Base-by-base conservation (phyloP, 805 yeast genomes). In the Cyberlindnera maclurae region DNA sequence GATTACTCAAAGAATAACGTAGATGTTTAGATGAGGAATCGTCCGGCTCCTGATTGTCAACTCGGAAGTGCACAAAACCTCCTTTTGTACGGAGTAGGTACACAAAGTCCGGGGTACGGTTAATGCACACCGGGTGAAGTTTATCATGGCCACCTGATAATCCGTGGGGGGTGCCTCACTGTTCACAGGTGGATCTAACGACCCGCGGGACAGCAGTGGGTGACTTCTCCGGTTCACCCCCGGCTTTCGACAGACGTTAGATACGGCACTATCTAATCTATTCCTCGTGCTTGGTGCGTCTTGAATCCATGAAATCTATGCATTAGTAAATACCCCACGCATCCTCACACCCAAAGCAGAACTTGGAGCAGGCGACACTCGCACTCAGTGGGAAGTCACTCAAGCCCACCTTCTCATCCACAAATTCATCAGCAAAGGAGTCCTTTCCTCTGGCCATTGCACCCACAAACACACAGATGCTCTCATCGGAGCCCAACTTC, bases 381-480 rank as follows among this genome's bases (percentile, higher is more conserved):
- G 98, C 98, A 39, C 95, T 84, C 45, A 93, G 73, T 37, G 98
- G 95, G 62, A 89, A 93, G 55, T 90, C 88, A 27, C 97, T 87
- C 41, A 93, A 79, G 52, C 97, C 97, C 43, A 93, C 82, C 58
- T 90, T 93, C 63, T 93, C 97, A 60, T 93, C 97, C 32, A 90
- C 95, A 57, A 63, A 90, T 62, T 89, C 97, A 62, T 93, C 98
- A 17, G 98, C 98, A 63, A 93, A 93, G 52, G 79, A 88, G 64
- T 93, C 98, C 59, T 82, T 83, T 57, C 98, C 98, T 62, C 97
- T 80, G 15, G 98, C 98, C 96, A 93, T 93, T 34, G 98, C 96
- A 58, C 98, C 98, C 34, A 93, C 97, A 63, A 93, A 93, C 20
- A 93, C 97, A 71, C 98, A 93, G 51, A 93, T 80, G 57, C 95